Percentiles rank a stretch among this genome's conserved stretches.
Evolutionary conservation across 805 yeast genomes (phyloP).

Genomic region (Pichia pseudocactophila): DNA sequence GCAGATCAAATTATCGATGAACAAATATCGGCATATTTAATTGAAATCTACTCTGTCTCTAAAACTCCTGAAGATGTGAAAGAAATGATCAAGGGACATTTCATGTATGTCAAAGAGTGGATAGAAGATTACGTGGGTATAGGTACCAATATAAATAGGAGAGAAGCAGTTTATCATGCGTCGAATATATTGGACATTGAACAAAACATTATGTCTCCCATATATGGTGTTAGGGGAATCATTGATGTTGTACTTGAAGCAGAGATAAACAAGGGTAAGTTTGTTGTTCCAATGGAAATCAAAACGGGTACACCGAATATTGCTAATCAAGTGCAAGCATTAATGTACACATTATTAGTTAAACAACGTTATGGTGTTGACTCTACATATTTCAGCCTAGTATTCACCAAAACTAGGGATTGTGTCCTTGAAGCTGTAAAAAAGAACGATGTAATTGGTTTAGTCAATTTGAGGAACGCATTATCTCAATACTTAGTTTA

Average conservation of each 20-base stretch:
- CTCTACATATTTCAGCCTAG: slow-evolving; percentile 54
- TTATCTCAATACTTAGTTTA: slow-evolving; percentile 52
- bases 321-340: slow-evolving; percentile 78
- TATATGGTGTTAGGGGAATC: slow-evolving; percentile 80
- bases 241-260: slow-evolving; percentile 82
- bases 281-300: slow-evolving; percentile 74
- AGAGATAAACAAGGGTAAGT: slow-evolving; percentile 32
- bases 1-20: slow-evolving; percentile 29
- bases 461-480: slow-evolving; percentile 65
- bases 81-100: slow-evolving; percentile 37
- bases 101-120: slow-evolving; percentile 47
- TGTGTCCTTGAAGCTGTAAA: slow-evolving; percentile 32
- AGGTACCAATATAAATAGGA: slow-evolving; percentile 8
- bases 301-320: slow-evolving; percentile 71
- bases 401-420: slow-evolving; percentile 61
- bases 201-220: slow-evolving; percentile 87
- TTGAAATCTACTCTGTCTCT: slow-evolving; percentile 47
- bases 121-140: slow-evolving; percentile 32
- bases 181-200: slow-evolving; percentile 72
- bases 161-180: slow-evolving; percentile 38
- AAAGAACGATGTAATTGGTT: slow-evolving; percentile 49
- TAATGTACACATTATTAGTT: slow-evolving; percentile 69
- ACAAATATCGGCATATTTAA: slow-evolving; percentile 18
- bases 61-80: slow-evolving; percentile 38
- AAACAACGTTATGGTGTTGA: slow-evolving; percentile 72